Conservation (phyloP, 768 basidiomycete genomes). For the Suillus subaureus region DNA sequence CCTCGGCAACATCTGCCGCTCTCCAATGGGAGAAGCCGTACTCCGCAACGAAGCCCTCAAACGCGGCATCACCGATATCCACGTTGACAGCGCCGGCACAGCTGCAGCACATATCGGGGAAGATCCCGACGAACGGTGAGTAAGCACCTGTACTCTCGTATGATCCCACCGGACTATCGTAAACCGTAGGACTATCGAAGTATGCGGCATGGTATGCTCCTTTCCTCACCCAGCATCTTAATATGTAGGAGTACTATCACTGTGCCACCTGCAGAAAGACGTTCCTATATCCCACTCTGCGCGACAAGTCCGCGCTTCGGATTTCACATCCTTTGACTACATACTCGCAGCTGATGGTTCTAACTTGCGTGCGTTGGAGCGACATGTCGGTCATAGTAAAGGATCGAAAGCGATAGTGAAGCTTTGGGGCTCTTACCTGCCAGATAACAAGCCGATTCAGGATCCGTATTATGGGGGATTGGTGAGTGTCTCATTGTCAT, state of each 20-base stretch:
- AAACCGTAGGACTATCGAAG: constrained; percentile 59
- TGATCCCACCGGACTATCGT: not conserved
- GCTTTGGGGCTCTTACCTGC: constrained; percentile 79
- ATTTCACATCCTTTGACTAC: constrained; percentile 78
- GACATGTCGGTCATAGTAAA: not conserved
- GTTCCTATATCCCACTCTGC: constrained; percentile 73
- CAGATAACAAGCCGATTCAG: constrained; percentile 64
- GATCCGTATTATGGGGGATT: constrained; percentile 86
- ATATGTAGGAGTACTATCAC: not conserved
- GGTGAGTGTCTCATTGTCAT: constrained; percentile 40
- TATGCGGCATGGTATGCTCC: constrained; percentile 64
- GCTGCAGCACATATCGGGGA: constrained; percentile 84
- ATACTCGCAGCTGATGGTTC: constrained; percentile 84
- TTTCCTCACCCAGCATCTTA: not conserved
- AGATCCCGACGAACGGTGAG: constrained; percentile 79
- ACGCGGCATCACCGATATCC: constrained; percentile 60
- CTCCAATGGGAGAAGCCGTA: constrained; percentile 92
- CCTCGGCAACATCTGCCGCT: constrained; percentile 85
- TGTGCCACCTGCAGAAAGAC: constrained; percentile 53
- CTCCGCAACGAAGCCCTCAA: constrained; percentile 66
- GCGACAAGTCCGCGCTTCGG: constrained; percentile 61
- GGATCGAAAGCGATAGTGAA: constrained; percentile 61
- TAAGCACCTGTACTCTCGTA: not conserved
- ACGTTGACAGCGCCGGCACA: constrained; percentile 85
- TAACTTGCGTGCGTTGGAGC: constrained; percentile 65